Conservation (phyloP, 768 basidiomycete species). For the Termitomyces sp. region DNA sequence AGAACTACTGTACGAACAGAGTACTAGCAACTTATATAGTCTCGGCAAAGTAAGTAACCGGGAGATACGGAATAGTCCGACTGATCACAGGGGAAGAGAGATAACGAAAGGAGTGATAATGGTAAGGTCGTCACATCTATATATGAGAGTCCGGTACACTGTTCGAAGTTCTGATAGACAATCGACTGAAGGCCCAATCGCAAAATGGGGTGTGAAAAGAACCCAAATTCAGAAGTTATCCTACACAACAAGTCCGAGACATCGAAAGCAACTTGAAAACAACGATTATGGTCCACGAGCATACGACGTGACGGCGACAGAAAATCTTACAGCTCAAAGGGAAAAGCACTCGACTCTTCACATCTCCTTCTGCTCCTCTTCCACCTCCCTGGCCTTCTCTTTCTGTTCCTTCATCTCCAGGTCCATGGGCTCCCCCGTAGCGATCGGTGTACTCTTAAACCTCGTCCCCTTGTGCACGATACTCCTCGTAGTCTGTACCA, state of each 20-base stretch:
- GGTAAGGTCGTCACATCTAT: no score
- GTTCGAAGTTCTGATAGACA: no score
- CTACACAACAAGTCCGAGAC: not conserved
- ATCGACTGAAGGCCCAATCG: not conserved
- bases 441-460: constrained; percentile 74
- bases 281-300: not conserved
- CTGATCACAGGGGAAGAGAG: no score
- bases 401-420: constrained; percentile 4
- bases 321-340: not conserved
- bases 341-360: not conserved
- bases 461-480: constrained; percentile 39
- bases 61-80: no score
- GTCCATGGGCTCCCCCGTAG: constrained; percentile 26
- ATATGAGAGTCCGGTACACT: no score
- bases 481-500: constrained; percentile 4
- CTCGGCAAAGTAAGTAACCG: no score
- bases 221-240: not conserved
- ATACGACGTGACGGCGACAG: not conserved
- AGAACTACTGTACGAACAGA: no score
- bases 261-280: not conserved
- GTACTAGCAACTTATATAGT: no score
- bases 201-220: not conserved
- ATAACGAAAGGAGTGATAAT: no score
- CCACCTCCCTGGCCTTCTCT: not conserved
- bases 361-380: not conserved